Evolutionary conservation across 768 basidiomycete species (phyloP), one percentile per base, ranked within the genome.

Genomic region (Psilocybe azurescens): DNA sequence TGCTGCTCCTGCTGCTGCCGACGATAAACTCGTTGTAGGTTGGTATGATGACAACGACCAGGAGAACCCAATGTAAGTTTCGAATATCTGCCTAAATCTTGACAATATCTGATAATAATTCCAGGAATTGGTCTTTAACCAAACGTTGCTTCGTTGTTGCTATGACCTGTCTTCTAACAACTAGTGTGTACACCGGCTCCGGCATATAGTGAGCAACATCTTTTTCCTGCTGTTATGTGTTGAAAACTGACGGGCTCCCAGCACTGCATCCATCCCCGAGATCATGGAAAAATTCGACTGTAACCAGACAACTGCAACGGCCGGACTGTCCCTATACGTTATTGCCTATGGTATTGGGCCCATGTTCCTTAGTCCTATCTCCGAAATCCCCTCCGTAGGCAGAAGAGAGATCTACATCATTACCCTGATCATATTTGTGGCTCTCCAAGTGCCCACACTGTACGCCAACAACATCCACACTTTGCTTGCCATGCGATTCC

Each of bases 271-370:
- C 10, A 57, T 57, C 29, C 56, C 56, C n/a, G 56, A 41, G 5
- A 49, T 57, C 56, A 57, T 46, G 47, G 44, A 47, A 36, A 16
- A 3, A 14, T 57, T 57, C 47, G 9, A 57, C 20, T 38, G 39
- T 18, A 44, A 20, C 3, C 41, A 57, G 29, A 57, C 41, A n/a
- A 57, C 56, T 29, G 56, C 56, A 44, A 57, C 56, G 3, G 38
- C 44, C 30, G 56, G 56, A 7, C 46, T 57, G 3, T 57, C 56
- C 18, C 29, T 57, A 30, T 57, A 57, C 32, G 44, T 57, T 36
- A 57, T 57, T 57, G 56, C 38, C 44, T 57, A 57, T 36, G 56
- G 56, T 20, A 41, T 57, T n/a, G 56, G 56, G 11, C 56, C 56
- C n/a, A 28, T 57, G 28, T 44, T 57, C 38, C 44, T 57, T 29